phyloP scores from a whole-genome alignment of 2,329 filamentous ascomycete genomes.

The Fonsecaea pedrosoi region DNA sequence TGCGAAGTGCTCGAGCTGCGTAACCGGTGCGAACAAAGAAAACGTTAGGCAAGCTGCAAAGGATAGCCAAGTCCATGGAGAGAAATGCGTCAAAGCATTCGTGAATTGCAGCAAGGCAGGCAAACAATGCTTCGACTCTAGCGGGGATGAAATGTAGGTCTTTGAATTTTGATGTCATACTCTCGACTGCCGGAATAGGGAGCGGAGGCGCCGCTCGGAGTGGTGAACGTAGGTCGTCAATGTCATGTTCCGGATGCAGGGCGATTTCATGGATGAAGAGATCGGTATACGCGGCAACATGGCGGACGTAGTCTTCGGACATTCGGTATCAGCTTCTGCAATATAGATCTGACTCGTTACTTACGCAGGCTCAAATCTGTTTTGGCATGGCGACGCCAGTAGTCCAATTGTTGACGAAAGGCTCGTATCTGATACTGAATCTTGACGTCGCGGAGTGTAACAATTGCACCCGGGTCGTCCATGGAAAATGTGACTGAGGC shows the following conservation, averaged over 20 bases:
- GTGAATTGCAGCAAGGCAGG: slow-evolving; percentile 71
- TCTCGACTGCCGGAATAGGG: slow-evolving; percentile 67
- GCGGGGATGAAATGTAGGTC: slow-evolving; percentile 52
- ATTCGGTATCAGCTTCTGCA: slow-evolving; percentile 3
- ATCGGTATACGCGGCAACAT: slow-evolving; percentile 69
- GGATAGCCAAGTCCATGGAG: slow-evolving; percentile 61
- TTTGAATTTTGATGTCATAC: slow-evolving; percentile 21
- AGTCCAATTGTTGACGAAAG: slow-evolving; percentile 70
- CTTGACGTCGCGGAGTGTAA: slow-evolving; percentile 65
- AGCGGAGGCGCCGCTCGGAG: slow-evolving; percentile 51
- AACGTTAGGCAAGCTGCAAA: slow-evolving; percentile 72
- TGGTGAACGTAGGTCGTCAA: slow-evolving; percentile 51
- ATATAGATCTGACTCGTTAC: slow-evolving; percentile 30
- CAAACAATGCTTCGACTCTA: slow-evolving; percentile 70
- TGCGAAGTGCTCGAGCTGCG: slow-evolving; percentile 73
- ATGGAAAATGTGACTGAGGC: slow-evolving; percentile 69
- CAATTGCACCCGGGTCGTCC: slow-evolving; percentile 64
- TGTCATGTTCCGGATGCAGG: slow-evolving; percentile 67
- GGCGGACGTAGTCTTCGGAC: slow-evolving; percentile 50
- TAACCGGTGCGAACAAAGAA: slow-evolving; percentile 75
- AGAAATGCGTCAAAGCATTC: slow-evolving; percentile 70
- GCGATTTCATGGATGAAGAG: slow-evolving; percentile 78
- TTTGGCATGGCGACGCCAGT: slow-evolving; percentile 63
- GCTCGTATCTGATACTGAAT: slow-evolving; percentile 68
- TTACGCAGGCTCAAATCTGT: slow-evolving; percentile 58